A percentile compares a stretch with the other conserved stretches of the same genome.
Conservation (phyloP, 805 yeast species). For the Spathaspora arborariae region DNA sequence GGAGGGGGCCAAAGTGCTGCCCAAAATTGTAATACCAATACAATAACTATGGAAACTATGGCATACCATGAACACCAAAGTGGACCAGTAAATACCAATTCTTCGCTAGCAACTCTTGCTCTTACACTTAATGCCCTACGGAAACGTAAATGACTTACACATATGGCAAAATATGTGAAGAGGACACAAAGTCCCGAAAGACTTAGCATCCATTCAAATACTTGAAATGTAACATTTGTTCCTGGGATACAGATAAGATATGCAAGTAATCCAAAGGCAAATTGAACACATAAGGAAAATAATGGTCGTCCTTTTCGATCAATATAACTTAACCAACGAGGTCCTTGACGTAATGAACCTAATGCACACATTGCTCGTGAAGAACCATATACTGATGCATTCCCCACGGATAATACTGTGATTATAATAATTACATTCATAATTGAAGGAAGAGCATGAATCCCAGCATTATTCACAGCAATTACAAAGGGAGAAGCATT, state of each 20-base stretch:
- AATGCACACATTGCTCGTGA: slow-evolving; percentile 29
- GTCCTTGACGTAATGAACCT: slow-evolving; percentile 30
- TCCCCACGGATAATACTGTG: slow-evolving; percentile 33
- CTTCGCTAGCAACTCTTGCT: slow-evolving; percentile 24
- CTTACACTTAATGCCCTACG: slow-evolving; percentile 20
- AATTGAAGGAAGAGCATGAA: slow-evolving; percentile 28
- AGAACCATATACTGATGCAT: slow-evolving; percentile 33
- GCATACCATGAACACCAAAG: slow-evolving; percentile 33
- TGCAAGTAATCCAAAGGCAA: slow-evolving; percentile 23
- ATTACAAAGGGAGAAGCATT: slow-evolving; percentile 37
- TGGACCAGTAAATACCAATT: slow-evolving; percentile 28
- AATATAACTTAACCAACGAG: slow-evolving; percentile 22
- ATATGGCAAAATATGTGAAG: slow-evolving; percentile 28
- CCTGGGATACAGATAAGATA: slow-evolving; percentile 26
- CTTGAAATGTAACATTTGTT: slow-evolving; percentile 17
- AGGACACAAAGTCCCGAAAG: slow-evolving; percentile 27
- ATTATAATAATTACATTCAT: slow-evolving; percentile 31
- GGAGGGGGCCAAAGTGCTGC: slow-evolving; percentile 36
- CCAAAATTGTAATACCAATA: slow-evolving; percentile 35
- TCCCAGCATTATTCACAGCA: slow-evolving; percentile 29
- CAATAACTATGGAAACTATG: slow-evolving; percentile 20
- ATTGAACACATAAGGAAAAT: slow-evolving; percentile 23
- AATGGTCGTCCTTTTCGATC: slow-evolving; percentile 30
- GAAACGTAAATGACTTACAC: slow-evolving; percentile 28
- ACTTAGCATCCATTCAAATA: slow-evolving; percentile 29